Conservation (phyloP, 2,329 filamentous ascomycete species). For the Scleromitrula shiraiana region DNA sequence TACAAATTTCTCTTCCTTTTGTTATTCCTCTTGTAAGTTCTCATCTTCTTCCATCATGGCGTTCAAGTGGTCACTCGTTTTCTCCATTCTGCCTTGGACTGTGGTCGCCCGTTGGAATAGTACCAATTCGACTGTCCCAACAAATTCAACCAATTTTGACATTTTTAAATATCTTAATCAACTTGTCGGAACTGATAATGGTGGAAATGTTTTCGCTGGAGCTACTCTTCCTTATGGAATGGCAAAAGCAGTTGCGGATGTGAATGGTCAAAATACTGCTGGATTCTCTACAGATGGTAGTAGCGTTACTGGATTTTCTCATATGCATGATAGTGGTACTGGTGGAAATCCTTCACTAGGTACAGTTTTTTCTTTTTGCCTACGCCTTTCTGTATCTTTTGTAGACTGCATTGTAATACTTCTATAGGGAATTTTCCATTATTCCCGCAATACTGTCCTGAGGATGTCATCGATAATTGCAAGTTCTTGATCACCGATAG, state of each 20-base stretch:
- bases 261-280: conserved; percentile 38
- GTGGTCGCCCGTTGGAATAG: conserved; percentile 3
- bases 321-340: conserved; percentile 38
- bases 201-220: conserved; percentile 45
- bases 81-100: not conserved
- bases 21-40: not conserved
- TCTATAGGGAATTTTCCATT: conserved; percentile 42
- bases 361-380: no score
- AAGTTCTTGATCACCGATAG: conserved; percentile 43
- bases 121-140: not conserved
- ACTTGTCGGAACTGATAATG: conserved; percentile 45
- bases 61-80: not conserved
- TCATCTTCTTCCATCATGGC: not conserved
- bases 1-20: not conserved
- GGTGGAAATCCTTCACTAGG: conserved; percentile 38
- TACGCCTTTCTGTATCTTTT: no score
- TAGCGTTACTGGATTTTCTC: conserved; percentile 43
- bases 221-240: conserved; percentile 47
- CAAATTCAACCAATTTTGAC: conserved; percentile 5
- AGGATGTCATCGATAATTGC: conserved; percentile 47
- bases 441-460: conserved; percentile 36
- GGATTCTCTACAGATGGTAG: conserved; percentile 40
- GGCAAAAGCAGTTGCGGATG: conserved; percentile 48
- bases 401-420: no score
- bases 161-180: conserved; percentile 36